Evolutionary conservation across 2,329 filamentous ascomycete genomes (phyloP).

Genomic region (Fusarium avenaceum): DNA sequence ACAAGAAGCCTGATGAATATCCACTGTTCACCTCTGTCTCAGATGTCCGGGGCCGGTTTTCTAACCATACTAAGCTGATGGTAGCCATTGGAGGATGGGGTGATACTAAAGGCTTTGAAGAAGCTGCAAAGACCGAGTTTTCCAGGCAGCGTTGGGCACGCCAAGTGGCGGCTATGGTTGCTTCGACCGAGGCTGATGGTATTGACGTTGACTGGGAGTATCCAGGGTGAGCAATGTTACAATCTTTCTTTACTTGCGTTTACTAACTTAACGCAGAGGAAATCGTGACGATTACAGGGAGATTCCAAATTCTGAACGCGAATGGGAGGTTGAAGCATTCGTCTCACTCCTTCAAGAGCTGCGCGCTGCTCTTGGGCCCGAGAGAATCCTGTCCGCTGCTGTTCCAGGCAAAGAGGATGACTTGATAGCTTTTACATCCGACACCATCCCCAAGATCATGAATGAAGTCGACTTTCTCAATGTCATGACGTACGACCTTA

Average conservation of each 20-base stretch:
- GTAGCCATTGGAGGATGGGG: conserved; percentile 84
- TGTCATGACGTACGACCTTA: conserved; percentile 77
- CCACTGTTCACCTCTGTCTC: conserved; percentile 67
- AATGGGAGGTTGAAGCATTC: conserved; percentile 73
- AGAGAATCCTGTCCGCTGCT: conserved; percentile 75
- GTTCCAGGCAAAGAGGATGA: conserved; percentile 74
- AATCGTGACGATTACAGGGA: conserved; percentile 79
- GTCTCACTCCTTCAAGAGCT: conserved; percentile 71
- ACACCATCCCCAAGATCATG: conserved; percentile 70
- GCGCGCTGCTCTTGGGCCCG: conserved; percentile 66
- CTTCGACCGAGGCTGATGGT: conserved; percentile 74
- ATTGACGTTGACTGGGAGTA: conserved; percentile 76
- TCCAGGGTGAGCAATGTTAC: conserved; percentile 57
- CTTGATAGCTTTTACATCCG: conserved; percentile 74
- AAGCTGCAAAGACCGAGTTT: conserved; percentile 64
- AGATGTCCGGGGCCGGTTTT: conserved; percentile 63
- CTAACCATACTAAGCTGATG: conserved; percentile 70
- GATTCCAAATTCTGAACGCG: conserved; percentile 70
- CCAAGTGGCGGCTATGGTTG: conserved; percentile 74
- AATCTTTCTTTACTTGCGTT: background rate
- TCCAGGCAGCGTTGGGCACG: conserved; percentile 71
- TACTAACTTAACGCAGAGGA: conserved; percentile 58
- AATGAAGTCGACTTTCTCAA: conserved; percentile 76
- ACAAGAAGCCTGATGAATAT: conserved; percentile 55
- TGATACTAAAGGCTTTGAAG: conserved; percentile 73